A percentile compares a stretch with the other conserved stretches of the same genome.
These are phyloP conservation scores for Closterium sp. DNA, from an alignment of 139 green algal genomes.

Conservation along the genomic window DNA sequence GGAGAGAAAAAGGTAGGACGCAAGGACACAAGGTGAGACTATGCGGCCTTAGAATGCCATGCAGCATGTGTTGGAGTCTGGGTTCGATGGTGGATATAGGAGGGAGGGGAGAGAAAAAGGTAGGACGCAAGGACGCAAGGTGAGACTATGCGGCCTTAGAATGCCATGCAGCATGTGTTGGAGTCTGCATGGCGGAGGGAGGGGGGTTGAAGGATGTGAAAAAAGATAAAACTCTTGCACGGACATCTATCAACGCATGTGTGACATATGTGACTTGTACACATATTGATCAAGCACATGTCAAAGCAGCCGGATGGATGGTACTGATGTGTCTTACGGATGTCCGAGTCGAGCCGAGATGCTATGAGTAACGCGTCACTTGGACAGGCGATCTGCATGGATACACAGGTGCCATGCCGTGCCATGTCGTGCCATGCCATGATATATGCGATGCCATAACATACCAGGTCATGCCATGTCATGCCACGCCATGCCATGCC, in stretches of 20 bases:
- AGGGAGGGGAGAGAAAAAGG: no score
- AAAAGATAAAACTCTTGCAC: not conserved
- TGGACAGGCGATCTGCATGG: conserved; percentile 70
- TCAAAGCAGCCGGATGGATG: no score
- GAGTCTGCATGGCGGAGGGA: conserved; percentile 59
- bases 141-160: conserved; percentile 79
- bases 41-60: not conserved
- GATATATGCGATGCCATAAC: conserved; percentile 49
- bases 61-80: not conserved
- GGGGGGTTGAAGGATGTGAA: conserved; percentile 56
- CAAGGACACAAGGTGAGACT: no score
- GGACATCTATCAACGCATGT: not conserved
- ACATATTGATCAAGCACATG: no score
- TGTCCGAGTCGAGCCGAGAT: conserved; percentile 74
- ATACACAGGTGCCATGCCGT: conserved; percentile 60
- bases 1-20: no score
- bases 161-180: conserved; percentile 78
- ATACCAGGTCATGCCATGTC: not conserved
- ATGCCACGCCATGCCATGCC: not conserved
- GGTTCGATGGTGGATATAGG: conserved; percentile 24
- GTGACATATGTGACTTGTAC: no score
- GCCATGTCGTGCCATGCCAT: not conserved
- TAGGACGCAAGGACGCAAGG: conserved; percentile 15
- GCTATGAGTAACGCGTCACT: conserved; percentile 81
- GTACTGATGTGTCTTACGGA: not conserved